Percentiles rank a stretch among this genome's conserved stretches.
Evolutionary conservation across 305 asterid genomes (phyloP).

Genomic region (Vinca major): DNA sequence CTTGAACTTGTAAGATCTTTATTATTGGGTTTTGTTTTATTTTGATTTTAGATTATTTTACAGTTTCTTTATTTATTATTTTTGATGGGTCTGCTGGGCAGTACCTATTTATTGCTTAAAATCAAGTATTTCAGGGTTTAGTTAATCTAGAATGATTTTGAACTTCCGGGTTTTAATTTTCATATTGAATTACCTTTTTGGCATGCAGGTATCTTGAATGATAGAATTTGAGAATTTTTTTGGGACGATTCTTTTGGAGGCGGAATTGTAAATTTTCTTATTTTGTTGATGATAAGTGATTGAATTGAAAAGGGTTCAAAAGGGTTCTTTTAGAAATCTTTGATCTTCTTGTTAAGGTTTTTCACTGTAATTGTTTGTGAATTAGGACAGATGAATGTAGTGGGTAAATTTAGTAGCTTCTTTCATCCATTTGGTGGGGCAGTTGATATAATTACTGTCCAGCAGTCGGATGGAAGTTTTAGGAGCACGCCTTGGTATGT

Average conservation of each 20-base stretch:
- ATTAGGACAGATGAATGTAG: constrained; percentile 61
- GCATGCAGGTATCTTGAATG: constrained; percentile 45
- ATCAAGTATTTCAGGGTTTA: no score
- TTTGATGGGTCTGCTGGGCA: neutral
- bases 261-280: constrained; percentile 6
- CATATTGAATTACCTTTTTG: constrained; percentile 19
- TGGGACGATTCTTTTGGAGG: constrained; percentile 12
- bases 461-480: constrained; percentile 68
- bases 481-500: constrained; percentile 93
- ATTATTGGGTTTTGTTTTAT: constrained; percentile 11
- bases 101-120: constrained; percentile 26
- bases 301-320: constrained; percentile 13
- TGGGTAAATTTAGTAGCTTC: constrained; percentile 66
- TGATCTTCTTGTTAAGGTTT: neutral
- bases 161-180: constrained; percentile 21
- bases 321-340: neutral
- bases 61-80: neutral
- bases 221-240: constrained; percentile 15
- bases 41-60: neutral
- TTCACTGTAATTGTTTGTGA: constrained; percentile 18
- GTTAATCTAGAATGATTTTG: constrained; percentile 22
- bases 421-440: constrained; percentile 98
- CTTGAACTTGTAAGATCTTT: constrained; percentile 21
- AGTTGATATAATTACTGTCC: constrained; percentile 73
- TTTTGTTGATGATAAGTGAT: constrained; percentile 5